phyloP scores from a whole-genome alignment of 1,284 basidiomycete genomes.

The Marasmius oreades region DNA sequence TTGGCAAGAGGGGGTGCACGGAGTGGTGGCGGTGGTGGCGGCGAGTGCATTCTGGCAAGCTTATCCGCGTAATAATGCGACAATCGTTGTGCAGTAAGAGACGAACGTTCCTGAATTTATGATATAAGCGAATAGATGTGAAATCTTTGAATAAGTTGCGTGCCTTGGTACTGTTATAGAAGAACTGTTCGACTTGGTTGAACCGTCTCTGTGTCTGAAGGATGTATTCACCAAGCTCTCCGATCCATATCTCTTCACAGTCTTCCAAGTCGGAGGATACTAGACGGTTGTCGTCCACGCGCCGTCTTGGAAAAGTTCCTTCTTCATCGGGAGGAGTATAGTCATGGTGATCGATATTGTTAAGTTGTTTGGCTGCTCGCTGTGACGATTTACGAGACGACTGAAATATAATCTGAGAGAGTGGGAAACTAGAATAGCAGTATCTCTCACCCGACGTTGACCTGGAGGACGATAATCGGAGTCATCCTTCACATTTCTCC shows the following conservation, averaged over 20 bases:
- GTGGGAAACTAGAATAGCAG: background rate
- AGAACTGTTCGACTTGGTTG: slow-evolving; percentile 67
- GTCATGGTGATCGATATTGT: slow-evolving; percentile 7
- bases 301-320: slow-evolving; percentile 3
- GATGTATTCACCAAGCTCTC: slow-evolving; percentile 63
- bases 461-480: slow-evolving; percentile 51
- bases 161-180: slow-evolving; percentile 61
- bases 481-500: slow-evolving; percentile 45
- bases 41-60: slow-evolving; percentile 58
- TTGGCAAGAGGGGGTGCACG: slow-evolving; percentile 5
- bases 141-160: slow-evolving; percentile 20
- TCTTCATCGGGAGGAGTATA: slow-evolving; percentile 10
- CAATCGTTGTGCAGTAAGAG: slow-evolving; percentile 52
- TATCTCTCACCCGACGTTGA: slow-evolving; percentile 14
- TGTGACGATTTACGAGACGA: slow-evolving; percentile 14
- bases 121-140: background rate
- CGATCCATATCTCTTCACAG: slow-evolving; percentile 69
- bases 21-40: slow-evolving; percentile 40
- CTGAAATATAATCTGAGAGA: background rate
- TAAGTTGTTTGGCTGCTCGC: slow-evolving; percentile 4
- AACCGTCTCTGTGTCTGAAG: slow-evolving; percentile 69
- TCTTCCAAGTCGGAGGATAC: slow-evolving; percentile 75
- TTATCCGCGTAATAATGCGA: slow-evolving; percentile 63
- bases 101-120: slow-evolving; percentile 58
- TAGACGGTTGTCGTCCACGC: slow-evolving; percentile 44